A percentile compares a stretch with the other conserved stretches of the same genome.
phyloP scores from a whole-genome alignment of 805 yeast species.

The Lipomyces sp. region DNA sequence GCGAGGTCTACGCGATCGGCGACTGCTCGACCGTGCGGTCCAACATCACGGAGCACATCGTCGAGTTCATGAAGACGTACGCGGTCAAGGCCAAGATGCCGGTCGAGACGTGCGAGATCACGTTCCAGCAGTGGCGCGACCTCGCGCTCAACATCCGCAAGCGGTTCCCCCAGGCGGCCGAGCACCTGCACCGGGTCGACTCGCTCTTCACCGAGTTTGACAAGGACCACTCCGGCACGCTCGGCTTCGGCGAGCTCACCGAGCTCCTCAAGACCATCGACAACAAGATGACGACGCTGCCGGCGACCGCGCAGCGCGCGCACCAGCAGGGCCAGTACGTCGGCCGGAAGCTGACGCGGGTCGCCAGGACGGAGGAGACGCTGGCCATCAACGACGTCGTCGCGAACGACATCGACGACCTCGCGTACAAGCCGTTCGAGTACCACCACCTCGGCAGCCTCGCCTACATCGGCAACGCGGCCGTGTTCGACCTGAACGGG shows the following conservation, averaged over 20 bases:
- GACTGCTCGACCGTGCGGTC: conserved; percentile 68
- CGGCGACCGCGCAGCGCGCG: conserved; percentile 74
- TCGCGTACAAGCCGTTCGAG: conserved; percentile 54
- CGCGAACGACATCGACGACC: conserved; percentile 56
- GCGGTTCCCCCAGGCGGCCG: conserved; percentile 57
- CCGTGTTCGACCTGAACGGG: conserved; percentile 62
- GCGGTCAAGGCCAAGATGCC: conserved; percentile 20
- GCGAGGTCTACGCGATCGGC: conserved; percentile 69
- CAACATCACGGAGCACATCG: conserved; percentile 54
- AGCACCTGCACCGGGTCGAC: conserved; percentile 51
- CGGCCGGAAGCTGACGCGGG: conserved; percentile 55
- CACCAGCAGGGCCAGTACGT: conserved; percentile 66
- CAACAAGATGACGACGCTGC: conserved; percentile 61
- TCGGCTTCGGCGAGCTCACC: conserved; percentile 52
- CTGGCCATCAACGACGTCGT: conserved; percentile 46
- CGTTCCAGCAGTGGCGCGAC: conserved; percentile 48
- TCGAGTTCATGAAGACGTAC: conserved; percentile 43
- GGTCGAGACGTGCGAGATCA: conserved; percentile 22
- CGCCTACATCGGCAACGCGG: conserved; percentile 68
- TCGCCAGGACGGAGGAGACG: conserved; percentile 48
- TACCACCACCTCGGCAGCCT: conserved; percentile 64
- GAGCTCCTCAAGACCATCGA: conserved; percentile 53
- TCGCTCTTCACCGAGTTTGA: conserved; percentile 56
- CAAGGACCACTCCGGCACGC: conserved; percentile 45
- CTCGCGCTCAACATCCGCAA: conserved; percentile 48